Percentiles rank a stretch among this genome's conserved stretches.
phyloP scores from a whole-genome alignment of 2,329 filamentous ascomycete genomes.

The Colletotrichum agaves region DNA sequence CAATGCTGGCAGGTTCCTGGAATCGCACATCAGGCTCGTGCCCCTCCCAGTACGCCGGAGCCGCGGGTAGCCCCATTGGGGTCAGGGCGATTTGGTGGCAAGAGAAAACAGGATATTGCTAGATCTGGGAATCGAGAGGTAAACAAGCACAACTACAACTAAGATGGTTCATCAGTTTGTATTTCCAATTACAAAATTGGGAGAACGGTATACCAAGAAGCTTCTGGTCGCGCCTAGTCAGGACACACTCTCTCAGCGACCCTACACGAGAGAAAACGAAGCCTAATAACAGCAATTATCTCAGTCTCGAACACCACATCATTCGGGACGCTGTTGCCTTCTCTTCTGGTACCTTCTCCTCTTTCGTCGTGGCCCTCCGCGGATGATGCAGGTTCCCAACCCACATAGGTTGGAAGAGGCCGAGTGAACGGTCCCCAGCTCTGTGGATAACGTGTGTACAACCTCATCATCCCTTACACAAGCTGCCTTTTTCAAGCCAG shows the following conservation, averaged over 20 bases:
- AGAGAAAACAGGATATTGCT: not conserved
- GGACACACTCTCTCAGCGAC: conserved; percentile 7
- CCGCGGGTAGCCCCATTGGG: conserved; percentile 4
- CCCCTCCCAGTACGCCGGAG: not conserved
- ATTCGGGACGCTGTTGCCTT: not conserved
- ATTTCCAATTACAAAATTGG: conserved; percentile 20
- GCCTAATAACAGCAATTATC: conserved; percentile 15
- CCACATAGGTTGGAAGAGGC: not conserved
- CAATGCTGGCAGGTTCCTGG: conserved; percentile 9
- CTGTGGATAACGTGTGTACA: not conserved
- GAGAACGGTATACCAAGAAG: conserved; percentile 18
- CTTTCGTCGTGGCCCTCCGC: not conserved
- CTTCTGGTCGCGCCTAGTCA: not conserved
- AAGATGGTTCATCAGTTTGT: not conserved
- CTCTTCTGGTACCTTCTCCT: not conserved
- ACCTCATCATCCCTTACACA: conserved; percentile 20
- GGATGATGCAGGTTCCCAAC: not conserved
- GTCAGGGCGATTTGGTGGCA: not conserved
- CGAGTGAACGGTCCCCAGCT: not conserved
- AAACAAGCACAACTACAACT: not conserved
- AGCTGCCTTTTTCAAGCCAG: conserved; percentile 6
- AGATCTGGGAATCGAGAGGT: not conserved
- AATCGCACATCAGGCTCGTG: not conserved
- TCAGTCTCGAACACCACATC: not conserved
- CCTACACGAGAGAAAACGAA: conserved; percentile 17